A percentile compares a stretch with the other conserved stretches of the same genome.
phyloP scores from a whole-genome alignment of 345 rosid genomes.

The Bruguiera parviflora region DNA sequence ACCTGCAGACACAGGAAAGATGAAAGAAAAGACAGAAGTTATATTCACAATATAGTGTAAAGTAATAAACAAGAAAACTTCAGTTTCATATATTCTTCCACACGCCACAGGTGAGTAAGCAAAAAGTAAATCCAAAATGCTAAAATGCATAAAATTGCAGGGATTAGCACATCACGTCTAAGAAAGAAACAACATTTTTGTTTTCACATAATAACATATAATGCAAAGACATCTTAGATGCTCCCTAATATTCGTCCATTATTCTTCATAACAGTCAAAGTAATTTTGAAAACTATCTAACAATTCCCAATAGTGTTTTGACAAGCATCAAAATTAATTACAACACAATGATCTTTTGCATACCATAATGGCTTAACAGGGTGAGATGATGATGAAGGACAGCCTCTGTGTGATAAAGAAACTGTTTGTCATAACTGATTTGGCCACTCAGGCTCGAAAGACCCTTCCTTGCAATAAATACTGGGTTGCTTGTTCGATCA shows the following conservation, averaged over 20 bases:
- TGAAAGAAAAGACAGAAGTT: neutral
- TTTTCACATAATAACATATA: neutral
- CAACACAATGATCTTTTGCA: too few species aligned
- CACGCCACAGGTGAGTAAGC: neutral
- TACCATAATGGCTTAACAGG: too few species aligned
- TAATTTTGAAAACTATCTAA: too few species aligned
- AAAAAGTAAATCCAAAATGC: slow-evolving; percentile 1
- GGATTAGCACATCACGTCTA: neutral
- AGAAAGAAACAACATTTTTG: neutral
- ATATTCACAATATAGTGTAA: neutral
- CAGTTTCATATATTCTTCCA: neutral
- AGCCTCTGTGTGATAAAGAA: too few species aligned
- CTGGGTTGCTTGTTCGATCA: too few species aligned
- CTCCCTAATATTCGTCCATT: neutral
- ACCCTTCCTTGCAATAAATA: too few species aligned
- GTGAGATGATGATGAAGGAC: too few species aligned
- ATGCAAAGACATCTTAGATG: neutral
- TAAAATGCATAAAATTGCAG: slow-evolving; percentile 1
- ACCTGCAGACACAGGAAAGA: slow-evolving; percentile 49
- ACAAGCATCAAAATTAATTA: too few species aligned
- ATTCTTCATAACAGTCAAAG: neutral
- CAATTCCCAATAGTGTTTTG: too few species aligned
- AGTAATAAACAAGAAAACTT: neutral
- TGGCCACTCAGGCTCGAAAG: too few species aligned
- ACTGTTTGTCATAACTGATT: too few species aligned